Conservation (phyloP, 2,329 filamentous ascomycete genomes). For the Colletotrichum sp. region DNA sequence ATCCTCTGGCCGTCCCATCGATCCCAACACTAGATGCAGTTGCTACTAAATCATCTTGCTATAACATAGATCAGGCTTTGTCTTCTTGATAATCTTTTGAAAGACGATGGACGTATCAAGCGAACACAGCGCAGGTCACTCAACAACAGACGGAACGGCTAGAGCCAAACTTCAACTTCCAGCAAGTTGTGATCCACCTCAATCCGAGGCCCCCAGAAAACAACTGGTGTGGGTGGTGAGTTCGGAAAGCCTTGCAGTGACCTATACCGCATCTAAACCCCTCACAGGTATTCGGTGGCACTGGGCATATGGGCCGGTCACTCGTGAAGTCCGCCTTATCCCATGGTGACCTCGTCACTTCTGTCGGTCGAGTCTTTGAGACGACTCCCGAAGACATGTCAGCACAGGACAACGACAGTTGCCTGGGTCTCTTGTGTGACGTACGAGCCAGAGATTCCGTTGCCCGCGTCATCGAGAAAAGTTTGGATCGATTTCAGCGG, state of each 20-base stretch:
- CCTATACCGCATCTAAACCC: not conserved
- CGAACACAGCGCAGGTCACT: conserved; percentile 6
- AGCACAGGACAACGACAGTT: conserved; percentile 69
- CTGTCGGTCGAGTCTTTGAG: conserved; percentile 84
- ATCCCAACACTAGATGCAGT: not conserved
- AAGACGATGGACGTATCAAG: conserved; percentile 8
- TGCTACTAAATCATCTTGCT: not conserved
- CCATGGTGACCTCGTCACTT: conserved; percentile 83
- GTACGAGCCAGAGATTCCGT: conserved; percentile 85
- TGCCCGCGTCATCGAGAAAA: conserved; percentile 69
- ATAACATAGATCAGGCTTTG: not conserved
- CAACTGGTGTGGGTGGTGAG: conserved; percentile 89
- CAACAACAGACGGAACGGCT: not conserved
- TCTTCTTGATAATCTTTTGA: not conserved
- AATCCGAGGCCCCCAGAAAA: conserved; percentile 70
- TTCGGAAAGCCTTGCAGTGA: conserved; percentile 20
- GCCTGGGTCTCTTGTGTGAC: conserved; percentile 85
- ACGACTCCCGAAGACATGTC: conserved; percentile 74
- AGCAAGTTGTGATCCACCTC: conserved; percentile 84
- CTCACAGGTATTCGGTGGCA: conserved; percentile 84
- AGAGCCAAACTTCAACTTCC: conserved; percentile 67
- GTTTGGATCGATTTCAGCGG: conserved; percentile 77
- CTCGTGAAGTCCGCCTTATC: conserved; percentile 82
- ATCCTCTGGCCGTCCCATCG: not conserved
- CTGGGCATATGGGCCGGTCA: conserved; percentile 94